Evolutionary conservation across 2,329 filamentous ascomycete genomes (phyloP).

Genomic region (Aaosphaeria pasadenensis): DNA sequence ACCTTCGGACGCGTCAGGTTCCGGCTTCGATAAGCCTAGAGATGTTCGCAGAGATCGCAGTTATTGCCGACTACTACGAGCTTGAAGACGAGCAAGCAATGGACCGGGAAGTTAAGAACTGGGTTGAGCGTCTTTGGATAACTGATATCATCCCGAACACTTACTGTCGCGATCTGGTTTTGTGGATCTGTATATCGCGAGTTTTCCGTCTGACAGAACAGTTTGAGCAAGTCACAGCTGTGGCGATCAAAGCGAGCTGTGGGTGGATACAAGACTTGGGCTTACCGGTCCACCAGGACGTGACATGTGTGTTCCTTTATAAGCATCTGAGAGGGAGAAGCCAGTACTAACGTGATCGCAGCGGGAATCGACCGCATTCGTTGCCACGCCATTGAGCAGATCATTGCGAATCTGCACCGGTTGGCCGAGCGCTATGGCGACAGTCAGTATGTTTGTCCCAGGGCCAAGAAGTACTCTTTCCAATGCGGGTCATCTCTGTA

Average conservation of each 20-base stretch:
- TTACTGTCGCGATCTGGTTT: conserved; percentile 16
- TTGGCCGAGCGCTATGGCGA: conserved; percentile 1
- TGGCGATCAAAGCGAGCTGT: conserved; percentile 3
- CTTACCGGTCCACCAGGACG: conserved; percentile 6
- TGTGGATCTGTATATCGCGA: conserved; percentile 21
- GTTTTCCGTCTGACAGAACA: conserved; percentile 11
- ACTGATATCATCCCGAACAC: not conserved
- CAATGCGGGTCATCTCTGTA: conserved; percentile 7
- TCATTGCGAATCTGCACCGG: conserved; percentile 5
- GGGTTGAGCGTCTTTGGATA: conserved; percentile 33
- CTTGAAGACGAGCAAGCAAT: conserved; percentile 41
- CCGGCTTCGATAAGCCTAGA: conserved; percentile 39
- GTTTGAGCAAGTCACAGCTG: conserved; percentile 9
- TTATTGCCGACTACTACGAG: conserved; percentile 42
- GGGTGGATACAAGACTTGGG: conserved; percentile 5
- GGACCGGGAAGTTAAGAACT: conserved; percentile 41
- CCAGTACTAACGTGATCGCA: not conserved
- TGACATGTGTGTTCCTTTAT: conserved; percentile 5
- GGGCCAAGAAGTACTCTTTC: conserved; percentile 1
- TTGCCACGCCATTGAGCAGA: conserved; percentile 4
- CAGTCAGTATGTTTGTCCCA: not conserved
- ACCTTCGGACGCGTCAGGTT: conserved; percentile 41
- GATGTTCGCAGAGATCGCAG: conserved; percentile 45
- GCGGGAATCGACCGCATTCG: conserved; percentile 6
- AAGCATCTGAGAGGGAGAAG: not conserved